Evolutionary conservation across 352 stramenopile species (phyloP), one percentile per base, ranked within the genome.

Genomic region (Phytophthora palmivora): DNA sequence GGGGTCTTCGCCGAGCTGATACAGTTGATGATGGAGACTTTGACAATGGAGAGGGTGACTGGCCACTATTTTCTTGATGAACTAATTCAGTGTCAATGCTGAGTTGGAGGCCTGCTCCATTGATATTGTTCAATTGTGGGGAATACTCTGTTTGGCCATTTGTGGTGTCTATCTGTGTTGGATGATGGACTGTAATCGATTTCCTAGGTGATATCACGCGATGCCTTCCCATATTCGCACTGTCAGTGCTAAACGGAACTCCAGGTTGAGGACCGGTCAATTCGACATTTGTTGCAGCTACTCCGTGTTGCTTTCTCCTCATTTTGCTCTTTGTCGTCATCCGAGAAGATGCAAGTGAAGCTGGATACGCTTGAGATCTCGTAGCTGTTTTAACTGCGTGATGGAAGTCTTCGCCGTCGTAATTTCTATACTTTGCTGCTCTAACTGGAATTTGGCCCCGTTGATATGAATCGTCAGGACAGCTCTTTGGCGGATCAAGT

Each of bases 211-310:
- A 87, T 1, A 50, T 34, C 0, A 46, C 49, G 18, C 37, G 46
- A 45, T 65, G 22, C 4, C 21, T 59, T 7, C 24, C 36, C 33
- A 24, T 19, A 6, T 28, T 19, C 3, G 21, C 36, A 6, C 22
- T 21, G 12, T 61, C 61, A 11, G 68, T 76, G 33, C 76, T 82
- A 38, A 65, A 87, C 9, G 72, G 68, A 2, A 87, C 61, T 8
- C 77, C 77, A 4, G 74, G 77, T 1, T 71, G 50, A 32, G 54
- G 66, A 9, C 60, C 60, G 2, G 36, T 55, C 22, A 47, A 7
- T 60, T 66, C 43, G 5, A 22, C 39, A 22, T 43, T 24, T 2
- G 19, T 16, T 2, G 7, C 3, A 2, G 22, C 28, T 3, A 32
- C n/a, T 8, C 19, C 47, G 18, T 58, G 24, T 14, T 67, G 53